Evolutionary conservation across 2,329 filamentous ascomycete genomes (phyloP), one percentile per base, ranked within the genome.

Genomic region (Hymenoscyphus scutula): DNA sequence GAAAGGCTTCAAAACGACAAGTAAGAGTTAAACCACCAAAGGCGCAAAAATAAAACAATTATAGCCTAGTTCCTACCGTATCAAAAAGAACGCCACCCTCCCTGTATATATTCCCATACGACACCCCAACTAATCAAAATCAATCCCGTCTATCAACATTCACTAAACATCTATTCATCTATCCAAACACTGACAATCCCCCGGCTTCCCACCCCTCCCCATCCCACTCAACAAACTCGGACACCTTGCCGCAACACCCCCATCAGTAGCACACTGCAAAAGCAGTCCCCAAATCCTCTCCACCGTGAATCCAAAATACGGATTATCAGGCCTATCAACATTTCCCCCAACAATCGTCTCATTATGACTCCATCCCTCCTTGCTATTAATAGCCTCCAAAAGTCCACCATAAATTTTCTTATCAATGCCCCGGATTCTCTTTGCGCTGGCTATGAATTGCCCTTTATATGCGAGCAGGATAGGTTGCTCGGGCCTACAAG

Each of bases 221-320:
- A 87, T 91, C 0, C 91, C 91, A 67, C 91, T 91, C 64, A 89
- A 90, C 4, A 96, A 79, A 70, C 92, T 92, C 65, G 94, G 90
- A 13, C 91, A 91, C 64, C 92, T 92, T 1, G 89, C 88, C 13
- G 91, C 91, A 55, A 95, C 89, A 68, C 91, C 87, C 0, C 89
- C 93, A 63, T 84, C 76, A 8, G 67, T 65, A 7, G 63, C 67
- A 64, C 70, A 73, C 61, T 73, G 71, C 64, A 72, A 64, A 11
- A 73, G 53, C 38, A 72, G 57, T 10, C 65, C 59, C 71, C 71
- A 72, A 10, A 73, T 53, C 37, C 71, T 64, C 56, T 73, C 71
- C 29, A 72, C 59, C 3, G 67, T 63, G 37, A 71, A 73, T 17
- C 70, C 71, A 58, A 73, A 72, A n/a, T 62, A 64, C 1, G 71